A percentile compares a stretch with the other conserved stretches of the same genome.
Evolutionary conservation across 192 early-diverging fungal genomes (phyloP).

Genomic region (Podila clonocystis): DNA sequence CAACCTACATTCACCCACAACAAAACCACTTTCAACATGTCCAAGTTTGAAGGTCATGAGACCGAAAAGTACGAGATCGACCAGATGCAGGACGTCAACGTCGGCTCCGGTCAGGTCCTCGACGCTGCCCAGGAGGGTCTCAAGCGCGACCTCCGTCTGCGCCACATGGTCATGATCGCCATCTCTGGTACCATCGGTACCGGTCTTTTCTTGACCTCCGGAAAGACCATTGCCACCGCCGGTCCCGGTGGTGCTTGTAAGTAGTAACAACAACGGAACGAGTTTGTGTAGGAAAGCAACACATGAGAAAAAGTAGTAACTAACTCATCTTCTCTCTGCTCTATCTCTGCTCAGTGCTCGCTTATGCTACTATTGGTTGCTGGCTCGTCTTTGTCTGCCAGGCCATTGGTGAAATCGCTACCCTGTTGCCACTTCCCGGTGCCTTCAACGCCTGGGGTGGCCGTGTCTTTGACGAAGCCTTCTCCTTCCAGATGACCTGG

Average conservation of each 20-base stretch:
- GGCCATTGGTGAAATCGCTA: conserved; percentile 84
- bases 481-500: conserved; percentile 72
- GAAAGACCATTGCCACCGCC: conserved; percentile 69
- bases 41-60: not conserved
- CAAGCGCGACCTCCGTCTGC: conserved; percentile 58
- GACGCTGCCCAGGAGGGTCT: conserved; percentile 28
- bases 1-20: not conserved
- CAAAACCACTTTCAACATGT: not conserved
- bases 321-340: not conserved
- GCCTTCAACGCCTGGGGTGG: conserved; percentile 76
- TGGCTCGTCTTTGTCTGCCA: conserved; percentile 73
- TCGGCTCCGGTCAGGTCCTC: not conserved
- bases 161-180: conserved; percentile 72
- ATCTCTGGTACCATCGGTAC: conserved; percentile 80
- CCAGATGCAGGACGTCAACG: not conserved
- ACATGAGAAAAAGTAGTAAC: too few relatives aligned
- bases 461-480: conserved; percentile 80
- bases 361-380: conserved; percentile 69
- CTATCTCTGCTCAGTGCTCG: conserved; percentile 56
- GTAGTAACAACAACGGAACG: not conserved
- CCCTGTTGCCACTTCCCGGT: conserved; percentile 78
- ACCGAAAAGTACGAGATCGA: conserved; percentile 1
- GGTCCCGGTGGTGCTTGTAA: conserved; percentile 70
- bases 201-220: conserved; percentile 83
- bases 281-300: too few relatives aligned